Percentiles rank a stretch among this genome's conserved stretches.
Evolutionary conservation across 257 asterid genomes (phyloP).

Genomic region (Solanum dulcamara): DNA sequence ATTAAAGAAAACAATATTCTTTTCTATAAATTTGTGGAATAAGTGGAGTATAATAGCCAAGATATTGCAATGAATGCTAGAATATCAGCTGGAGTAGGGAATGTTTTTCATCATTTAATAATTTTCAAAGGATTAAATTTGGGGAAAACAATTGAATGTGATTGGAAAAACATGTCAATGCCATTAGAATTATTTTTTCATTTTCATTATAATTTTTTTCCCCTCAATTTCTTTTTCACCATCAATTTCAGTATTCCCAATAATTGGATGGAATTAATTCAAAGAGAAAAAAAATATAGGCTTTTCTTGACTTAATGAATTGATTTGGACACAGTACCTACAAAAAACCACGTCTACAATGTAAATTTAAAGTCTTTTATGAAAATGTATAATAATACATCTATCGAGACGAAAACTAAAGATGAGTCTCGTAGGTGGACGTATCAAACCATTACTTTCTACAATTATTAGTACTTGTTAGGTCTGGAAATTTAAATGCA

Average conservation of each 20-base stretch:
- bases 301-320: constrained; percentile 7
- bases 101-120: constrained; percentile 7
- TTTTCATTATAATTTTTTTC: constrained; percentile 3
- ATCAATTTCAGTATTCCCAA: not conserved
- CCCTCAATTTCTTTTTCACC: not conserved
- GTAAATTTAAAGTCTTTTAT: not conserved
- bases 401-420: not conserved
- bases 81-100: constrained; percentile 1
- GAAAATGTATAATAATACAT: not conserved
- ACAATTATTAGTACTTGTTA: not conserved
- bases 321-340: constrained; percentile 14
- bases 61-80: not conserved
- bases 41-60: not conserved
- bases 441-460: not conserved
- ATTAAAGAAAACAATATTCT: not conserved
- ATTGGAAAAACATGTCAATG: constrained; percentile 34
- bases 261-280: constrained; percentile 5
- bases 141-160: constrained; percentile 24
- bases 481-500: not conserved
- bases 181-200: constrained; percentile 29
- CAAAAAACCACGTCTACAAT: not conserved
- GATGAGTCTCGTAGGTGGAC: not conserved
- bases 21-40: not conserved
- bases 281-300: not conserved
- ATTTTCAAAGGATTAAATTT: constrained; percentile 15